These are phyloP conservation scores for Raphidocelis subcapitata DNA, from an alignment of 139 green algal species.

Conservation along the genomic window DNA sequence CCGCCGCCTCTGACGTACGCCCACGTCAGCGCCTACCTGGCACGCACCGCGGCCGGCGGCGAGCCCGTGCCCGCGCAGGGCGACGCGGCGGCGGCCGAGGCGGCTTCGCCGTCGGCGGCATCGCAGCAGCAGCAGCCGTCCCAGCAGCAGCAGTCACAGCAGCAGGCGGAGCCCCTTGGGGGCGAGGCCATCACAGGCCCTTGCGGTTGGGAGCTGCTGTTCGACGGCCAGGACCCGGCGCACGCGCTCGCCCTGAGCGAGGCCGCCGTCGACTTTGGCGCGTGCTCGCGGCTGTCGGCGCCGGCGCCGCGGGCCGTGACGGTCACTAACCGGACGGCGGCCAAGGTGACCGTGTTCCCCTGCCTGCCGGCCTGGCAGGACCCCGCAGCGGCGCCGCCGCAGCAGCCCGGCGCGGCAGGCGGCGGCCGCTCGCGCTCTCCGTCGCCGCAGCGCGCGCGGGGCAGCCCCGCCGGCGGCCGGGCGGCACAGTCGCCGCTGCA, in stretches of 20 bases:
- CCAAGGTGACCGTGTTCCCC: slow-evolving; percentile 32
- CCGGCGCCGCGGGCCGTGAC: slow-evolving; percentile 49
- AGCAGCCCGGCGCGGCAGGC: too few relatives aligned
- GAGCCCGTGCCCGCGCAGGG: slow-evolving; percentile 17
- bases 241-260: slow-evolving; percentile 41
- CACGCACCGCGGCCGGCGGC: slow-evolving; percentile 18
- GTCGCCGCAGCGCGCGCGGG: too few relatives aligned
- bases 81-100: neutral
- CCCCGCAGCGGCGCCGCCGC: slow-evolving; percentile 8
- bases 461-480: too few relatives aligned
- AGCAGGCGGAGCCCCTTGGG: slow-evolving; percentile 26
- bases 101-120: neutral
- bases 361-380: slow-evolving; percentile 43
- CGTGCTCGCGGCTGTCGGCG: slow-evolving; percentile 50
- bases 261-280: slow-evolving; percentile 54
- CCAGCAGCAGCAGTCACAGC: slow-evolving; percentile 3
- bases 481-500: too few relatives aligned
- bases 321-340: slow-evolving; percentile 44
- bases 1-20: slow-evolving; percentile 50
- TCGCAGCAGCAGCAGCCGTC: neutral
- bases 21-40: slow-evolving; percentile 48
- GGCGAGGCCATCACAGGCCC: too few relatives aligned
- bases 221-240: slow-evolving; percentile 42
- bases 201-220: slow-evolving; percentile 50
- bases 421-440: too few relatives aligned